These are phyloP conservation scores for Phytophthora sojae DNA, from an alignment of 352 stramenopile genomes.

Conservation along the genomic window DNA sequence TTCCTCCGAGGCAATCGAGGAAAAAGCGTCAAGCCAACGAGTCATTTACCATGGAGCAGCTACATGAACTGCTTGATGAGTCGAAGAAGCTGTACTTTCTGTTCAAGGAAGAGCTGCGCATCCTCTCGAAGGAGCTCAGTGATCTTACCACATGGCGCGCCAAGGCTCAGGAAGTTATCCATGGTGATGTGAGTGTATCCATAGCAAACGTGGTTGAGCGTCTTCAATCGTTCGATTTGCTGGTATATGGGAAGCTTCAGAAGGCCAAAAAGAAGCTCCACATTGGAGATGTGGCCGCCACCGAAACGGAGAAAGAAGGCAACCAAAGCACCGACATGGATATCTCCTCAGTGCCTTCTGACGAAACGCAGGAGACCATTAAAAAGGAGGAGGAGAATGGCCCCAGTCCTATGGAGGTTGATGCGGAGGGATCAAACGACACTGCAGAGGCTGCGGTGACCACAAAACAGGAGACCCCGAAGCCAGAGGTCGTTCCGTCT, in stretches of 20 bases:
- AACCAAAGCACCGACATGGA: slow-evolving; percentile 19
- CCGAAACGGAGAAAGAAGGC: background rate
- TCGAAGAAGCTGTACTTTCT: slow-evolving; percentile 66
- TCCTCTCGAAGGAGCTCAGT: slow-evolving; percentile 77
- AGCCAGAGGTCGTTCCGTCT: slow-evolving; percentile 8
- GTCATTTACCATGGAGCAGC: slow-evolving; percentile 62
- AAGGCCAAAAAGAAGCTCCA: slow-evolving; percentile 56
- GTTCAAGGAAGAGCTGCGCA: slow-evolving; percentile 83
- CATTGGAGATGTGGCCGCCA: slow-evolving; percentile 27
- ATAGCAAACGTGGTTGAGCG: slow-evolving; percentile 49
- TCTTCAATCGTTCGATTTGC: slow-evolving; percentile 70
- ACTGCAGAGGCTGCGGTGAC: background rate
- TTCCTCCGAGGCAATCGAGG: slow-evolving; percentile 79
- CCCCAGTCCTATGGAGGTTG: slow-evolving; percentile 34
- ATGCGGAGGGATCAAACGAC: slow-evolving; percentile 22
- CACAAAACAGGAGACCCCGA: slow-evolving; percentile 18
- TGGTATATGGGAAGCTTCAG: slow-evolving; percentile 68
- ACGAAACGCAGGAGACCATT: slow-evolving; percentile 1
- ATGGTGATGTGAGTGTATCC: slow-evolving; percentile 42
- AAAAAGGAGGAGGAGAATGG: slow-evolving; percentile 30
- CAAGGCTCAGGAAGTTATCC: slow-evolving; percentile 64
- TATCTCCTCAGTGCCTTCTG: slow-evolving; percentile 4
- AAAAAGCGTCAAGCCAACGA: slow-evolving; percentile 81
- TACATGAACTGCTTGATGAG: slow-evolving; percentile 65
- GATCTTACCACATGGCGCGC: slow-evolving; percentile 70